Percentiles rank a stretch among this genome's conserved stretches.
Evolutionary conservation across 805 yeast species (phyloP).

Genomic region (Candida tammaniensis): DNA sequence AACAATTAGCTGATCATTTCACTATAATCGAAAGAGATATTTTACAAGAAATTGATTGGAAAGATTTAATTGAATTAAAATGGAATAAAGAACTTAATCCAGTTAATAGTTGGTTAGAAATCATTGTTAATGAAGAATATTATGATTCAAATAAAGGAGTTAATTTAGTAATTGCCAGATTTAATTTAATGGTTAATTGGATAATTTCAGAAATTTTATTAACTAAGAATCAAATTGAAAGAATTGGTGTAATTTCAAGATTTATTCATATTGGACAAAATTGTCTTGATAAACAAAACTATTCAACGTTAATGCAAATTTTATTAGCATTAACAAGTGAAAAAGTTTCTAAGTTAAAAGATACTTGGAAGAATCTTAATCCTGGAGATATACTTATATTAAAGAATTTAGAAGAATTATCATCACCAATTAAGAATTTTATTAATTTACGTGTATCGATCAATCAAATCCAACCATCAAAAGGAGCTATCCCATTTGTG

Average conservation of each 20-base stretch:
- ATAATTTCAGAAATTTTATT: conserved; percentile 81
- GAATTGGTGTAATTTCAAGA: conserved; percentile 72
- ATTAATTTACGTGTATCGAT: conserved; percentile 61
- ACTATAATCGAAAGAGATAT: conserved; percentile 86
- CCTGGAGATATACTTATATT: conserved; percentile 70
- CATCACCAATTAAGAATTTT: conserved; percentile 77
- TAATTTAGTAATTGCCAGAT: conserved; percentile 77
- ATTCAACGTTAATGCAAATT: conserved; percentile 83
- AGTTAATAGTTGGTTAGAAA: conserved; percentile 79
- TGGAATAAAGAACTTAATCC: conserved; percentile 70
- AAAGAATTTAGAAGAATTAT: conserved; percentile 63
- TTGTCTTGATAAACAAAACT: conserved; percentile 73
- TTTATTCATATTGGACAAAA: conserved; percentile 83
- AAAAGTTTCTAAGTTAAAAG: conserved; percentile 53
- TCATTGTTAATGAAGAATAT: conserved; percentile 55
- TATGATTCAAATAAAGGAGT: conserved; percentile 61
- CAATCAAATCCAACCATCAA: conserved; percentile 54
- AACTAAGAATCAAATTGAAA: conserved; percentile 56
- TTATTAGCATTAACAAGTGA: conserved; percentile 74
- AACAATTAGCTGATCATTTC: conserved; percentile 71
- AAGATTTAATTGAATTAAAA: conserved; percentile 71
- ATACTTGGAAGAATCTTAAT: conserved; percentile 73
- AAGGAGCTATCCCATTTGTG: conserved; percentile 87
- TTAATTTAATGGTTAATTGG: conserved; percentile 90
- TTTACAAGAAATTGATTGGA: conserved; percentile 86